Conservation (phyloP, 768 basidiomycete species). For the Lyophyllum semitale region DNA sequence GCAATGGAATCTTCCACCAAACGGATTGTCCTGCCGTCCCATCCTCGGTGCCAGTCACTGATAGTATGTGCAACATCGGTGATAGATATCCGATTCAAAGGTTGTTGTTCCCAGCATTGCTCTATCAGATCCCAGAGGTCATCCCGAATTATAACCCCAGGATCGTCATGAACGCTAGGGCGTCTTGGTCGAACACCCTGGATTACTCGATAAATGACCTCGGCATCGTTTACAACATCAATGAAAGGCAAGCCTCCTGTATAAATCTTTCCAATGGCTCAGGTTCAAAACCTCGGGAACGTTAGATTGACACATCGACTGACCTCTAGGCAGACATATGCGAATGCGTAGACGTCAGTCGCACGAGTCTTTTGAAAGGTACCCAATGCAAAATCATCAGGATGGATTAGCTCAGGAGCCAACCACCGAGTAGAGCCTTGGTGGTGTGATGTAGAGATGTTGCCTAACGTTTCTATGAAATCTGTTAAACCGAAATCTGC, state of each 20-base stretch:
- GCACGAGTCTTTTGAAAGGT: constrained; percentile 14
- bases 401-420: constrained; percentile 18
- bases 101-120: constrained; percentile 15
- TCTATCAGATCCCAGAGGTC: constrained; percentile 16
- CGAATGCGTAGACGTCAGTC: constrained; percentile 17
- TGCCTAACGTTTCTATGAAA: constrained; percentile 15
- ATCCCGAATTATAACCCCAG: constrained; percentile 12
- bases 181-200: constrained; percentile 14
- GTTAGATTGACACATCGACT: not conserved
- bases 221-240: constrained; percentile 17
- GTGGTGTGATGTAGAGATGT: constrained; percentile 8
- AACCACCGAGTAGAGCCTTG: constrained; percentile 19
- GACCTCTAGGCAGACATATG: constrained; percentile 17
- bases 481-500: constrained; percentile 19
- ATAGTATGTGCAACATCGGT: constrained; percentile 8
- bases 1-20: constrained; percentile 11
- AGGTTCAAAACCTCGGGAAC: not conserved
- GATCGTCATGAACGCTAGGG: constrained; percentile 7
- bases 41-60: constrained; percentile 12
- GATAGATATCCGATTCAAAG: constrained; percentile 6
- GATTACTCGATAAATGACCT: constrained; percentile 18
- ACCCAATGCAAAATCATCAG: constrained; percentile 11
- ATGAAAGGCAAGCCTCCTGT: constrained; percentile 17
- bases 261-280: constrained; percentile 3
- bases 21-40: constrained; percentile 6